phyloP scores from a whole-genome alignment of 345 rosid species.

The Ceriops decandra region DNA sequence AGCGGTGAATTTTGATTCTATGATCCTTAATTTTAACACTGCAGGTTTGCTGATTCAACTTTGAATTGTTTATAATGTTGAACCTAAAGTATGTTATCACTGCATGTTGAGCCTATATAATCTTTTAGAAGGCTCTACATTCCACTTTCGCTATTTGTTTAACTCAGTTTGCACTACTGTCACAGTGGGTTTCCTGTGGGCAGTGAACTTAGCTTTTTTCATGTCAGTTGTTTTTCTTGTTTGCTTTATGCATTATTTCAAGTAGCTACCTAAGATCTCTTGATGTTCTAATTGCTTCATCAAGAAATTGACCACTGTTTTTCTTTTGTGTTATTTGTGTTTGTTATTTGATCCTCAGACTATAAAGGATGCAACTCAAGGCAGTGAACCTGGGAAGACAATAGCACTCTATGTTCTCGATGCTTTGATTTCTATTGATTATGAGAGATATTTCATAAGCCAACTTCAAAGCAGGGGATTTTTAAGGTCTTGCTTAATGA shows the following conservation, averaged over 20 bases:
- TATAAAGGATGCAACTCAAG: conserved; percentile 79
- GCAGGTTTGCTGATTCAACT: background rate
- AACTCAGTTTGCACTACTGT: background rate
- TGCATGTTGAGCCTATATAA: background rate
- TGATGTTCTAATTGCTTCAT: background rate
- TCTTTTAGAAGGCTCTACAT: background rate
- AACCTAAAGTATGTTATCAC: background rate
- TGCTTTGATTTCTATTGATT: conserved; percentile 76
- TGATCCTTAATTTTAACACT: no score
- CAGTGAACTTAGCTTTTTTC: background rate
- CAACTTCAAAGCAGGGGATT: conserved; percentile 97
- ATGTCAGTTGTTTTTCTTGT: background rate
- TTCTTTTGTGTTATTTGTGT: conserved; percentile 2
- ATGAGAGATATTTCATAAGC: conserved; percentile 75
- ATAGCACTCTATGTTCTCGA: conserved; percentile 84
- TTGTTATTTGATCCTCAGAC: conserved; percentile 43
- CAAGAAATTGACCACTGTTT: background rate
- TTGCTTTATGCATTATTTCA: background rate
- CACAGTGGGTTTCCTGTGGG: background rate
- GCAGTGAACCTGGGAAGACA: conserved; percentile 91
- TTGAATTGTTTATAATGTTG: background rate
- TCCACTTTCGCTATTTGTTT: background rate
- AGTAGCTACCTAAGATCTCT: background rate
- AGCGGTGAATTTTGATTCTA: background rate
- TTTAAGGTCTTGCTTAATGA: conserved; percentile 64